These are phyloP conservation scores for Exserohilum rostratum DNA, from an alignment of 2,329 filamentous ascomycete genomes.

Conservation along the genomic window DNA sequence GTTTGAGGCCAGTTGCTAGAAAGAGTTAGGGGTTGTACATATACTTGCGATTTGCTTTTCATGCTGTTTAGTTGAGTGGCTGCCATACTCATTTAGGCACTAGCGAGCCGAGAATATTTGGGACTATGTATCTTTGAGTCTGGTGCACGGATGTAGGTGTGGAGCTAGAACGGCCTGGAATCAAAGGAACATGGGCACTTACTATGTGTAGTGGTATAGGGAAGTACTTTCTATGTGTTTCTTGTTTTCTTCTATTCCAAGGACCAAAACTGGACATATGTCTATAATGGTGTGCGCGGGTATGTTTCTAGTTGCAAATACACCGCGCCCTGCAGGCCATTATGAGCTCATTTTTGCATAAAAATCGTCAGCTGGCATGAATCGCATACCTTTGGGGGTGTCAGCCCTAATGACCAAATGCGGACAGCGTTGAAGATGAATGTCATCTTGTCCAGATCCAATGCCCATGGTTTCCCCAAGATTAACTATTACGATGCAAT, in stretches of 20 bases:
- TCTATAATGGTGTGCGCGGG: constrained; percentile 58
- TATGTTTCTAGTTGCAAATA: constrained; percentile 58
- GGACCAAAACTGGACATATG: constrained; percentile 59
- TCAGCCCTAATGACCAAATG: constrained; percentile 53
- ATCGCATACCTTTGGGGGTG: constrained; percentile 57
- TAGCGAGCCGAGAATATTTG: not conserved
- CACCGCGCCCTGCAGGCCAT: constrained; percentile 56
- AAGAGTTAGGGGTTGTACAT: constrained; percentile 14
- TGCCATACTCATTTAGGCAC: not conserved
- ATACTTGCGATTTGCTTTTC: not conserved
- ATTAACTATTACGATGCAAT: not conserved
- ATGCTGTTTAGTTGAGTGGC: not conserved
- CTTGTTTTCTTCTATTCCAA: constrained; percentile 56
- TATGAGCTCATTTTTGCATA: constrained; percentile 1
- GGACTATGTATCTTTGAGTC: not conserved
- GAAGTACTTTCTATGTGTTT: constrained; percentile 57
- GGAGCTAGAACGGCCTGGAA: not conserved
- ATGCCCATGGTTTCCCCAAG: constrained; percentile 2
- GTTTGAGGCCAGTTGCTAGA: constrained; percentile 53
- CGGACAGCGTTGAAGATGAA: constrained; percentile 50
- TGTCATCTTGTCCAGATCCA: constrained; percentile 11
- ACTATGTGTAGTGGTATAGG: constrained; percentile 65
- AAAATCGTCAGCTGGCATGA: not conserved
- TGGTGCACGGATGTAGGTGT: not conserved
- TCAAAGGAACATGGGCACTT: constrained; percentile 16